Base-by-base conservation (phyloP, 108 stramenopile species). In the Skeletonema menzelii region DNA sequence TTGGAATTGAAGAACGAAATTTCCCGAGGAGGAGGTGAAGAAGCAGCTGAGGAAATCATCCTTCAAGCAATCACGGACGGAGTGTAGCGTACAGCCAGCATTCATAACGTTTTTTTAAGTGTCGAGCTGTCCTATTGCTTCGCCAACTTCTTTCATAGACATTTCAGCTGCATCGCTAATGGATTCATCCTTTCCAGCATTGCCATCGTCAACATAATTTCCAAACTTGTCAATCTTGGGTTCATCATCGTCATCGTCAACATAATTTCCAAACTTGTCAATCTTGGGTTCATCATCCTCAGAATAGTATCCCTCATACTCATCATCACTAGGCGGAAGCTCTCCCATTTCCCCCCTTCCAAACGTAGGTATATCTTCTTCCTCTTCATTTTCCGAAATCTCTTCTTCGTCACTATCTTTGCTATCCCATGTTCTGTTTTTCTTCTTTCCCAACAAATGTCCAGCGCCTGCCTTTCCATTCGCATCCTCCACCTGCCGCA, bases 401-500 rank as follows among this genome's bases (percentile, higher is more conserved):
- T 77, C 58, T 2, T 71, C 83, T 49, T 89, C 86, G 28, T 77
- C 75, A 3, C 65, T 37, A 57, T 47, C 49, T 22, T 59, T 57
- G 64, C 38, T 56, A 31, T 38, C 65, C 82, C 82, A 83, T 72
- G 69, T 38, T 31, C 63, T 68, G 24, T 63, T 73, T 27, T 84
- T 84, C 55, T 72, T 69, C 35, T 40, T 67, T 27, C 58, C 62
- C n/a, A 62, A 5, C 59, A 72, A 66, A 44, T 79, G 75, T 42
- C 75, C 59, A 62, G 38, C 82, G 49, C 57, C 65, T 26, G 69
- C 76, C 64, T 79, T 79, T 44, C 81, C 73, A 26, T 82, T 74
- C 28, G 84, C 83, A 24, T 77, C 69, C 67, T 92, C 88, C 24
- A 79, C 85, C 66, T 73, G 58, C 60, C 84, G 65, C 56, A 95